Conservation (phyloP, 2,329 filamentous ascomycete genomes). For the Neopestalotiopsis clavispora region DNA sequence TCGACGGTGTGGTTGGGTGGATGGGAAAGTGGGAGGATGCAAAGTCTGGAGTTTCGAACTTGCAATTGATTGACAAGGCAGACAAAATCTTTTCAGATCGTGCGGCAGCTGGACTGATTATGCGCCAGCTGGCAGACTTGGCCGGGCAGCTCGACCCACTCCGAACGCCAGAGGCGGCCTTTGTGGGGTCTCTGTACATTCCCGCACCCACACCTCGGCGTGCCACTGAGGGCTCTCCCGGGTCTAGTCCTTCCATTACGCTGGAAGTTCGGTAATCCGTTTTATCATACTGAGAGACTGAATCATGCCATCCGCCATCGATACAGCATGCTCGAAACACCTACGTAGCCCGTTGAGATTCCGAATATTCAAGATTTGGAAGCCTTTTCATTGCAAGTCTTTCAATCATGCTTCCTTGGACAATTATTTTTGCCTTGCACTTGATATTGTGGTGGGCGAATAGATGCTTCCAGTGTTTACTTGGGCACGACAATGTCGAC, state of each 20-base stretch:
- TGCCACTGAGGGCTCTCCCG: neutral
- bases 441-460: no score
- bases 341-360: no score
- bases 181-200: neutral
- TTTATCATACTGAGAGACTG: neutral
- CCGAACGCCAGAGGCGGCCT: neutral
- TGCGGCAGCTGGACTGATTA: neutral
- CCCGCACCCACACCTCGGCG: neutral
- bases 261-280: neutral
- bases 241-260: neutral
- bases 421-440: no score
- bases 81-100: conserved; percentile 3
- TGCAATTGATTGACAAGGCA: conserved; percentile 2
- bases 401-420: no score
- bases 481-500: no score
- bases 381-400: no score
- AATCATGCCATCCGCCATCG: no score
- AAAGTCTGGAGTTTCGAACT: conserved; percentile 2
- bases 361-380: no score
- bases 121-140: neutral
- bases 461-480: no score
- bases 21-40: conserved; percentile 1
- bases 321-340: no score
- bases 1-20: conserved; percentile 1
- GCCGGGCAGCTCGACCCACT: neutral